Conservation (phyloP, 495 filamentous ascomycete genomes). For the Halenospora varia region DNA sequence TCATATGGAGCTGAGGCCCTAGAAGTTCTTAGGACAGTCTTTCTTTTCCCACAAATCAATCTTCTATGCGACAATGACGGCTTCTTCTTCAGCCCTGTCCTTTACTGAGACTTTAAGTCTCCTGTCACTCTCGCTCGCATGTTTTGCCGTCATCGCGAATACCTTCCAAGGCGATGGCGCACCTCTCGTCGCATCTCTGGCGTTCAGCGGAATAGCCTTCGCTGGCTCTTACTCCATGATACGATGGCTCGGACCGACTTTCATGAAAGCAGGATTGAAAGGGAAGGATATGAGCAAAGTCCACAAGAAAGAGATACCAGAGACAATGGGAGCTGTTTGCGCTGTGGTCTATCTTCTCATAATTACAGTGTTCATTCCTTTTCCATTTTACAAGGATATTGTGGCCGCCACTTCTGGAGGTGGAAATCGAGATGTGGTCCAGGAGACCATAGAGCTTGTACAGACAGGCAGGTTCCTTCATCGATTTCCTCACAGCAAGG, state of each 20-base stretch:
- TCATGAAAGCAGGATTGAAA: constrained; percentile 85
- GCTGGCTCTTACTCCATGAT: constrained; percentile 76
- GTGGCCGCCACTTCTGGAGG: constrained; percentile 93
- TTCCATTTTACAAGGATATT: constrained; percentile 97
- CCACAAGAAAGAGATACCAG: constrained; percentile 71
- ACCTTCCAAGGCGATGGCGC: constrained; percentile 83
- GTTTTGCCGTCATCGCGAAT: constrained; percentile 70
- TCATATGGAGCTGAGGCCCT: not conserved
- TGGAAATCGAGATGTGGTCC: constrained; percentile 81
- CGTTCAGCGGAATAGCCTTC: constrained; percentile 83
- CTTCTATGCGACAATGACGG: constrained; percentile 8
- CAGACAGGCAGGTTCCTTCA: constrained; percentile 79
- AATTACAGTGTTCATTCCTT: constrained; percentile 89
- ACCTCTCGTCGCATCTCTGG: constrained; percentile 82
- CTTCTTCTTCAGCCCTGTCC: constrained; percentile 46
- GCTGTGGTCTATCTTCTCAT: constrained; percentile 86
- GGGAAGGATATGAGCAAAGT: constrained; percentile 87
- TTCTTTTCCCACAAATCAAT: not conserved
- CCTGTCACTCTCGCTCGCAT: constrained; percentile 61
- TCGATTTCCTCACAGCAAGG: constrained; percentile 91
- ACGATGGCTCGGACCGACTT: constrained; percentile 88
- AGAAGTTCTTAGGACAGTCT: not conserved
- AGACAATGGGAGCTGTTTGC: constrained; percentile 96
- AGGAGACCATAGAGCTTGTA: constrained; percentile 43
- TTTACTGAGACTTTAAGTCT: constrained; percentile 68